Evolutionary conservation across 306 rosid genomes (phyloP).

Genomic region (Vicia faba): DNA sequence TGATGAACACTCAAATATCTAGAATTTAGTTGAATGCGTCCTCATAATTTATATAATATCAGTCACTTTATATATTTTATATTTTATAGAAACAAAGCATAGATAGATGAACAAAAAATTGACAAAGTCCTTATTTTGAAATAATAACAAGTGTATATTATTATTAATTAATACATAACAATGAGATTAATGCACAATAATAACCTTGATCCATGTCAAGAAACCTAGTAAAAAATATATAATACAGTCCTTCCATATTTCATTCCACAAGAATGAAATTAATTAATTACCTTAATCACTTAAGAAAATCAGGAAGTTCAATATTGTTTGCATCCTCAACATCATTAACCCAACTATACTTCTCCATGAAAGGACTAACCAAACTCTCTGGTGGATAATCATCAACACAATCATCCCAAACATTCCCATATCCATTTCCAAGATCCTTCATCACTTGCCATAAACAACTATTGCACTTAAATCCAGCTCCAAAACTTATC

Average conservation of each 20-base stretch:
- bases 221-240: slow-evolving; percentile 10
- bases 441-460: slow-evolving; percentile 79
- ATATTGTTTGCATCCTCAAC: slow-evolving; percentile 52
- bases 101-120: too few relatives aligned
- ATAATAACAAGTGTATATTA: slow-evolving; percentile 31
- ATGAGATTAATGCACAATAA: slow-evolving; percentile 23
- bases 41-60: too few relatives aligned
- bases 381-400: slow-evolving; percentile 62
- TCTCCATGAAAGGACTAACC: slow-evolving; percentile 73
- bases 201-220: slow-evolving; percentile 15
- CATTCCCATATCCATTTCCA: slow-evolving; percentile 48
- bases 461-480: slow-evolving; percentile 89
- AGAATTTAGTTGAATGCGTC: too few relatives aligned
- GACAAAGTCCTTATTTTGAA: background rate
- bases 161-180: background rate
- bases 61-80: too few relatives aligned
- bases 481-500: slow-evolving; percentile 97
- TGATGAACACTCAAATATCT: too few relatives aligned
- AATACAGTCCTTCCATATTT: background rate
- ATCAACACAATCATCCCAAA: slow-evolving; percentile 73
- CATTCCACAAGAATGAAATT: background rate
- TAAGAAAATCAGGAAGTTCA: slow-evolving; percentile 52
- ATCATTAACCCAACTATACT: slow-evolving; percentile 68
- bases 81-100: too few relatives aligned
- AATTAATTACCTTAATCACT: slow-evolving; percentile 28